These are phyloP conservation scores for Handroanthus guayacan DNA, from an alignment of 257 asterid genomes.

Conservation along the genomic window DNA sequence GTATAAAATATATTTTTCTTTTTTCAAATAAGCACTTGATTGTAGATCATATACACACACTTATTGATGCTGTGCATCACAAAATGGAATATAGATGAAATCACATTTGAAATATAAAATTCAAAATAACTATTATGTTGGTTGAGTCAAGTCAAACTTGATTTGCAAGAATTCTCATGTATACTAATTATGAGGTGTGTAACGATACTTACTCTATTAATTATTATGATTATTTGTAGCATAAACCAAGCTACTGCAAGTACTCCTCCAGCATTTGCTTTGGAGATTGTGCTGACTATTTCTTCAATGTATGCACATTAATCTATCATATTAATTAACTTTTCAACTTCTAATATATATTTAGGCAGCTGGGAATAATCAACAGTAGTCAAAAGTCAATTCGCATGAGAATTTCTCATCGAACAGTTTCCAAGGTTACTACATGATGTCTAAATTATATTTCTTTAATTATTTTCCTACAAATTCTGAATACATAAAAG, in stretches of 20 bases:
- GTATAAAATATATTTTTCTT: too few species aligned
- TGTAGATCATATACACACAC: too few species aligned
- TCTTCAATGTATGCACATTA: constrained; percentile 31
- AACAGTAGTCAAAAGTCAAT: constrained; percentile 44
- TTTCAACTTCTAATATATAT: neutral
- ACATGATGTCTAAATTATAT: neutral
- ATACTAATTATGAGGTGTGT: neutral
- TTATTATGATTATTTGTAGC: neutral
- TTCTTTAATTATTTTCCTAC: neutral
- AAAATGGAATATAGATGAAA: too few species aligned
- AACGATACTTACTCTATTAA: neutral
- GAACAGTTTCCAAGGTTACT: constrained; percentile 34
- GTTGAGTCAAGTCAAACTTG: neutral
- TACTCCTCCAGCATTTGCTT: constrained; percentile 42
- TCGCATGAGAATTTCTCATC: constrained; percentile 32
- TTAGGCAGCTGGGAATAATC: constrained; percentile 33
- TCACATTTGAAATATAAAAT: too few species aligned
- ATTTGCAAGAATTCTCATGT: neutral
- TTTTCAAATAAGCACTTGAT: too few species aligned
- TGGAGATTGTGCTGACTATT: constrained; percentile 39
- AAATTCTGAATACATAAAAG: neutral
- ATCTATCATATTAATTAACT: constrained; percentile 6
- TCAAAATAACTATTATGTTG: too few species aligned
- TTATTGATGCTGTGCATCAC: too few species aligned
- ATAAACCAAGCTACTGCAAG: constrained; percentile 2